These are phyloP conservation scores for Stachybotrys echinatus DNA, from an alignment of 2,329 filamentous ascomycete genomes.

Conservation along the genomic window DNA sequence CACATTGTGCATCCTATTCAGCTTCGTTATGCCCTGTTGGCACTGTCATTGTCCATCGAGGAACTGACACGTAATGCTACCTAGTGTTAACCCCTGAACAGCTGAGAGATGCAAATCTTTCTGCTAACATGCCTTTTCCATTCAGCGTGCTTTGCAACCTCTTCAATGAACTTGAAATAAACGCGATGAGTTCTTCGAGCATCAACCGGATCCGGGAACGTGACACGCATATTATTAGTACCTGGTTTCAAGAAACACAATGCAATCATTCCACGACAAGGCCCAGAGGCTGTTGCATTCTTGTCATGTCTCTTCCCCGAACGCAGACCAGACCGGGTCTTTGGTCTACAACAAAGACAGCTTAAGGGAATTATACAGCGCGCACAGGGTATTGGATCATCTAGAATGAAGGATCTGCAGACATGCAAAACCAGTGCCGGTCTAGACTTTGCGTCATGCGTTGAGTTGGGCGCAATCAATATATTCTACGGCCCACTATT, in stretches of 20 bases:
- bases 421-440: constrained; percentile 49
- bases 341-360: constrained; percentile 51
- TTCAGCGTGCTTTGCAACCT: constrained; percentile 65
- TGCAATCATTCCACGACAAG: constrained; percentile 50
- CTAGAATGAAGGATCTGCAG: constrained; percentile 50
- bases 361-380: constrained; percentile 60
- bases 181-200: constrained; percentile 20
- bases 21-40: neutral
- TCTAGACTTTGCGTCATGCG: neutral
- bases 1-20: neutral
- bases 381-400: constrained; percentile 52
- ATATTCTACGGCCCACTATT: too few relatives aligned
- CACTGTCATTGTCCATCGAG: neutral
- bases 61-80: constrained; percentile 1
- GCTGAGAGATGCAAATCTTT: neutral
- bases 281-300: constrained; percentile 43
- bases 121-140: constrained; percentile 46
- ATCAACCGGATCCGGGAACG: constrained; percentile 13
- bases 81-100: neutral
- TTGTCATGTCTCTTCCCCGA: constrained; percentile 68
- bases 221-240: constrained; percentile 30
- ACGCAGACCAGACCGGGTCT: constrained; percentile 65
- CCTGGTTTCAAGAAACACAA: constrained; percentile 62
- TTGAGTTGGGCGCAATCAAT: too few relatives aligned
- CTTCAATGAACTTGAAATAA: constrained; percentile 54